phyloP scores from a whole-genome alignment of 179 eudicot species.

The Silene coronaria region DNA sequence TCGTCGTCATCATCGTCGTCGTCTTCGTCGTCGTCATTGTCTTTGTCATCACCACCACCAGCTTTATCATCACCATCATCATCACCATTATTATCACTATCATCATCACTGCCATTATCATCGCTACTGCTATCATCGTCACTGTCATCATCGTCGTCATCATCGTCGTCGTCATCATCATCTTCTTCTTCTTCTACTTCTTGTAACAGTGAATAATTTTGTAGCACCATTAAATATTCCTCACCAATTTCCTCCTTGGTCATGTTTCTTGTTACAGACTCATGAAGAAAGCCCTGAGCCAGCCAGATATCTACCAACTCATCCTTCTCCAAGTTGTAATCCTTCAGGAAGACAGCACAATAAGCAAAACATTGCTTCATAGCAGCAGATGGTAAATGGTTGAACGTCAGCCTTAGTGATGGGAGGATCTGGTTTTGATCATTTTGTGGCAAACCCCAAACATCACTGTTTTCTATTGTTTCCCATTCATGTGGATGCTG shows the following conservation, averaged over 20 bases:
- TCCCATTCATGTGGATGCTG: slow-evolving; percentile 16
- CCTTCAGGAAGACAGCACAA: slow-evolving; percentile 22
- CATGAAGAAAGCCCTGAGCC: slow-evolving; percentile 21
- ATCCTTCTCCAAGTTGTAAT: background rate
- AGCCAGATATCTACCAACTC: slow-evolving; percentile 21
- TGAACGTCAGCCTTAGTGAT: slow-evolving; percentile 19
- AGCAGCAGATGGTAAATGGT: slow-evolving; percentile 19
- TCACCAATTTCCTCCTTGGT: slow-evolving; percentile 9
- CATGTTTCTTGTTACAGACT: slow-evolving; percentile 2
- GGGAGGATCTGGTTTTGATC: slow-evolving; percentile 13
- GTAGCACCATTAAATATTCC: slow-evolving; percentile 8
- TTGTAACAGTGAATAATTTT: slow-evolving; percentile 14
- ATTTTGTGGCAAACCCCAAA: slow-evolving; percentile 14
- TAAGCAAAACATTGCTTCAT: slow-evolving; percentile 28
- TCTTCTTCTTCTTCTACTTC: background rate
- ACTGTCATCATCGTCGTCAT: background rate
- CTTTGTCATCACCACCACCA: background rate
- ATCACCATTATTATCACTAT: background rate
- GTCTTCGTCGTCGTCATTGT: background rate
- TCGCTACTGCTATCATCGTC: background rate
- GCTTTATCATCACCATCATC: background rate
- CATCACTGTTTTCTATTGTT: slow-evolving; percentile 22
- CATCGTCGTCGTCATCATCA: background rate
- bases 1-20: background rate
- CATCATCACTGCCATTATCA: background rate